A percentile compares a stretch with the other conserved stretches of the same genome.
Conservation (phyloP, 179 eudicot genomes). For the Amaranthus tricolor region DNA sequence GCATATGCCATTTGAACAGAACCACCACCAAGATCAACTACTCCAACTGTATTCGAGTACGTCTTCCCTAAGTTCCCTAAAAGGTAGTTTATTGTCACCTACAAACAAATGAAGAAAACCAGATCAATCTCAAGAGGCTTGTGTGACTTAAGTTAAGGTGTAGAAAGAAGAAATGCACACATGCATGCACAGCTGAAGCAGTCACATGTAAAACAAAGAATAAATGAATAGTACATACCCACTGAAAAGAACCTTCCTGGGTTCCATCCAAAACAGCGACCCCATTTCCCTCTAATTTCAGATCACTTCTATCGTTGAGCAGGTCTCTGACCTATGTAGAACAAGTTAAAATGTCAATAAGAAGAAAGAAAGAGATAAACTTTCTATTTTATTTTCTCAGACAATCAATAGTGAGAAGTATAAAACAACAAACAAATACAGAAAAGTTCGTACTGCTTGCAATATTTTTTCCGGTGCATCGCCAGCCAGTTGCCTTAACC, state of each 20-base stretch:
- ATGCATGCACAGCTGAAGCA: not conserved
- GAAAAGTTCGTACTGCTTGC: slow-evolving; percentile 63
- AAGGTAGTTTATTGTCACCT: slow-evolving; percentile 92
- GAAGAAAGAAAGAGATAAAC: not conserved
- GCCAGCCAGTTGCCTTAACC: slow-evolving; percentile 85
- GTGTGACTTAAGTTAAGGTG: not conserved
- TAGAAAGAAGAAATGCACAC: not conserved
- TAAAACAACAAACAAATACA: not conserved
- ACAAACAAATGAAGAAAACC: slow-evolving; percentile 22
- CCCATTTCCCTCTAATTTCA: slow-evolving; percentile 63
- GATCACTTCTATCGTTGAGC: slow-evolving; percentile 55
- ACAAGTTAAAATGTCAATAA: slow-evolving; percentile 9
- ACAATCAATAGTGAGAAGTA: slow-evolving; percentile 8
- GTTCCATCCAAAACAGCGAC: slow-evolving; percentile 90
- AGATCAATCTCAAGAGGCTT: slow-evolving; percentile 7
- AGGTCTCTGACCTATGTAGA: slow-evolving; percentile 65
- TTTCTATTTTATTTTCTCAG: not conserved
- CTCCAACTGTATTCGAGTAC: slow-evolving; percentile 80
- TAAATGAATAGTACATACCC: slow-evolving; percentile 54
- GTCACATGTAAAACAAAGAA: not conserved
- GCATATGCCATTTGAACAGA: slow-evolving; percentile 99
- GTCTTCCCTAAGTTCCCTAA: slow-evolving; percentile 78
- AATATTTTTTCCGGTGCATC: slow-evolving; percentile 89
- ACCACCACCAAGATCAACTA: slow-evolving; percentile 99
- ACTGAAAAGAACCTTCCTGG: slow-evolving; percentile 95